phyloP scores from a whole-genome alignment of 1,284 basidiomycete species.

The Austroboletus niveus region DNA sequence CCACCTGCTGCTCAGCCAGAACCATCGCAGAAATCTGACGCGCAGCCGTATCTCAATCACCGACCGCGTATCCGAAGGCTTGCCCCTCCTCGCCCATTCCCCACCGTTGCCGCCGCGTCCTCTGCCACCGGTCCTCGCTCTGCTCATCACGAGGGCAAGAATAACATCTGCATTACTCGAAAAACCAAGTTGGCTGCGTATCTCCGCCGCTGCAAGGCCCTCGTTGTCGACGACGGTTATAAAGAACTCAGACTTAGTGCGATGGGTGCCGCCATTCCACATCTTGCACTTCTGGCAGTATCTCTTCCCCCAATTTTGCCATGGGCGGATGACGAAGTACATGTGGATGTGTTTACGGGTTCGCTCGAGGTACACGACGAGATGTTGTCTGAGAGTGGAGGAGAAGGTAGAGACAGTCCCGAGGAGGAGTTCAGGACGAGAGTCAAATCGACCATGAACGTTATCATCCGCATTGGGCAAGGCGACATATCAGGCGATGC shows the following conservation, averaged over 20 bases:
- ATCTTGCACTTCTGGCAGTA: conserved; percentile 67
- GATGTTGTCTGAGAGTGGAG: conserved; percentile 71
- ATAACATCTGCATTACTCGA: too few relatives aligned
- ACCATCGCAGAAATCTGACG: conserved; percentile 2
- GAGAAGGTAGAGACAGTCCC: conserved; percentile 23
- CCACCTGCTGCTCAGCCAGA: neutral
- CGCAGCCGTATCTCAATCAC: neutral
- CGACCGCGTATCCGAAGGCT: too few relatives aligned
- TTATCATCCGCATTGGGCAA: conserved; percentile 61
- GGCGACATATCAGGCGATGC: conserved; percentile 33
- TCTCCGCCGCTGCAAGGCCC: conserved; percentile 68
- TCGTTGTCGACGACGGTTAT: conserved; percentile 75
- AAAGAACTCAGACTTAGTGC: conserved; percentile 47
- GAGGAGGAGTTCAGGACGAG: conserved; percentile 65
- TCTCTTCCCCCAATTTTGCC: conserved; percentile 67
- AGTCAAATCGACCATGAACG: conserved; percentile 46
- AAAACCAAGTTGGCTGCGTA: conserved; percentile 53
- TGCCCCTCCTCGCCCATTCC: neutral
- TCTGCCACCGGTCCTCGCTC: conserved; percentile 74
- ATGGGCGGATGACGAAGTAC: conserved; percentile 62
- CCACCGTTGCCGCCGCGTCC: conserved; percentile 30
- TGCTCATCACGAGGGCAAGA: conserved; percentile 41
- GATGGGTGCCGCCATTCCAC: conserved; percentile 63
- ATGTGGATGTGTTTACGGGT: conserved; percentile 68
- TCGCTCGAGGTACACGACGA: conserved; percentile 72